These are phyloP conservation scores for Claviceps maximensis DNA, from an alignment of 2,329 filamentous ascomycete genomes.

Conservation along the genomic window DNA sequence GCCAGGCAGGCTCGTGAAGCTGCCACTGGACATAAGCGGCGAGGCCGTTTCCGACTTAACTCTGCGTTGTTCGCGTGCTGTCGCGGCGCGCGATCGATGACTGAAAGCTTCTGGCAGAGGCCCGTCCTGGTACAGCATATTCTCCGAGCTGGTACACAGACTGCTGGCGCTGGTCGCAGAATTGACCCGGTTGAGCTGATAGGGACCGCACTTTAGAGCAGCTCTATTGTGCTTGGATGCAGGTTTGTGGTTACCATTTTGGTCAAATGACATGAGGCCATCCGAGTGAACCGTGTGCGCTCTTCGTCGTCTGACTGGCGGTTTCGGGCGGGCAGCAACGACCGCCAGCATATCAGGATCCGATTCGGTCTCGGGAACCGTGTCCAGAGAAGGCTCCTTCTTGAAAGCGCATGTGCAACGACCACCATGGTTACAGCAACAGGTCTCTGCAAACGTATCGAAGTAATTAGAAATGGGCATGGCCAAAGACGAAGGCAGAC, in stretches of 20 bases:
- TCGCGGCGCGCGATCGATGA: slow-evolving; percentile 22
- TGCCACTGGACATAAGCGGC: slow-evolving; percentile 37
- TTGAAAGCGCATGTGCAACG: slow-evolving; percentile 53
- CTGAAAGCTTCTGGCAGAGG: slow-evolving; percentile 20
- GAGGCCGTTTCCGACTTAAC: slow-evolving; percentile 51
- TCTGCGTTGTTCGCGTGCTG: slow-evolving; percentile 34
- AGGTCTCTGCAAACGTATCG: slow-evolving; percentile 37
- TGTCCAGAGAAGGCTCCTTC: slow-evolving; percentile 46
- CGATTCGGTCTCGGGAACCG: slow-evolving; percentile 51
- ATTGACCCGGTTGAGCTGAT: slow-evolving; percentile 45
- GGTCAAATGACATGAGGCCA: slow-evolving; percentile 43
- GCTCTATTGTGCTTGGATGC: slow-evolving; percentile 46
- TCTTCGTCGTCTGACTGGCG: slow-evolving; percentile 35
- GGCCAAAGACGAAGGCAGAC: slow-evolving; percentile 4
- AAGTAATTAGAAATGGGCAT: slow-evolving; percentile 5
- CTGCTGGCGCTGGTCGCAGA: slow-evolving; percentile 41
- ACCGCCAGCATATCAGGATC: slow-evolving; percentile 29
- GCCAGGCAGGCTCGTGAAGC: slow-evolving; percentile 38
- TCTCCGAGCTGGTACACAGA: slow-evolving; percentile 30
- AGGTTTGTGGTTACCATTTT: slow-evolving; percentile 52
- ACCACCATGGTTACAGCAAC: slow-evolving; percentile 57
- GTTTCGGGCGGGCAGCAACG: slow-evolving; percentile 25
- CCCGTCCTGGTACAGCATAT: slow-evolving; percentile 25
- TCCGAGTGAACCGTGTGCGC: slow-evolving; percentile 52
- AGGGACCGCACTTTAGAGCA: slow-evolving; percentile 49